phyloP scores from a whole-genome alignment of 2,329 filamentous ascomycete species.

The Hypoxylon sp. region DNA sequence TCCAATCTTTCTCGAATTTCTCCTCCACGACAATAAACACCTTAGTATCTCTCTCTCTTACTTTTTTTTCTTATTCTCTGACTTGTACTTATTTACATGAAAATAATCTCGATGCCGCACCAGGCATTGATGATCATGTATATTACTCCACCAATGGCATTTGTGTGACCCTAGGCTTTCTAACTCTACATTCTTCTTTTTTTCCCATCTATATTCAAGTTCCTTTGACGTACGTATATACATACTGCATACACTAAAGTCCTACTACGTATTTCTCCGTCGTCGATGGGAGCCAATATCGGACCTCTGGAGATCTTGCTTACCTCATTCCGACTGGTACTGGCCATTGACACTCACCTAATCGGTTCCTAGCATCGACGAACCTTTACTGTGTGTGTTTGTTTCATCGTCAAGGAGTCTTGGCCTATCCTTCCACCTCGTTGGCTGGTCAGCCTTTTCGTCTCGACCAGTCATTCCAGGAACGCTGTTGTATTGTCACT shows the following conservation, averaged over 20 bases:
- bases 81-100: slow-evolving; percentile 12
- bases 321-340: slow-evolving; percentile 19
- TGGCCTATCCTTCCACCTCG: slow-evolving; percentile 7
- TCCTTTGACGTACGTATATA: background rate
- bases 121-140: slow-evolving; percentile 37
- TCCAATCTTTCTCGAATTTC: slow-evolving; percentile 31
- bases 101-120: slow-evolving; percentile 31
- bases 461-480: slow-evolving; percentile 4
- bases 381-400: slow-evolving; percentile 2
- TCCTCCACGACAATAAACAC: slow-evolving; percentile 1
- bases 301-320: slow-evolving; percentile 28
- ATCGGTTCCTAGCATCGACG: slow-evolving; percentile 1
- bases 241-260: background rate
- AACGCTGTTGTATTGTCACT: too few species aligned
- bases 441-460: slow-evolving; percentile 12
- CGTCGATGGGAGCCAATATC: slow-evolving; percentile 27
- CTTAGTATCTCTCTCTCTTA: too few species aligned
- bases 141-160: slow-evolving; percentile 35
- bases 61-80: background rate
- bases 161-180: slow-evolving; percentile 28
- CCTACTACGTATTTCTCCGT: too few species aligned
- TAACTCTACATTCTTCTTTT: slow-evolving; percentile 10
- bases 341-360: slow-evolving; percentile 17
- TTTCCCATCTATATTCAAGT: slow-evolving; percentile 1
- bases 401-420: slow-evolving; percentile 11